A percentile compares a stretch with the other conserved stretches of the same genome.
These are phyloP conservation scores for Schwanniomyces yamadae DNA, from an alignment of 805 yeast genomes.

Conservation along the genomic window DNA sequence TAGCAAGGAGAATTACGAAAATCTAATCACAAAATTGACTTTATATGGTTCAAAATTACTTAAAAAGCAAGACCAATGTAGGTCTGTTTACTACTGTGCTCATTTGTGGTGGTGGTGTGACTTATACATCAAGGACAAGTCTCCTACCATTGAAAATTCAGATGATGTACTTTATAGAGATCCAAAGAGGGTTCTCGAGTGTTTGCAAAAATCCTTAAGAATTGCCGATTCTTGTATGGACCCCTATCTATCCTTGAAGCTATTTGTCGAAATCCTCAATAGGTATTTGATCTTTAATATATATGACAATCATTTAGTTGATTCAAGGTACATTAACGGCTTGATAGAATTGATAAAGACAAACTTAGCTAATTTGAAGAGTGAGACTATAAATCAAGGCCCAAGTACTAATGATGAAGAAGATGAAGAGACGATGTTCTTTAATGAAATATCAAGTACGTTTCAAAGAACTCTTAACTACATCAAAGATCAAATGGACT, in stretches of 20 bases:
- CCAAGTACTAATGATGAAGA: constrained; percentile 23
- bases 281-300: constrained; percentile 82
- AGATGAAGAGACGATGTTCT: constrained; percentile 27
- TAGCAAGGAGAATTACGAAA: constrained; percentile 70
- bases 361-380: constrained; percentile 49
- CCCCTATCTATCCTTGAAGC: constrained; percentile 63
- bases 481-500: constrained; percentile 63
- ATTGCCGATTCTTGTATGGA: constrained; percentile 96
- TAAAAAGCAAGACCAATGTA: constrained; percentile 92
- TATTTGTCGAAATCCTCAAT: constrained; percentile 87
- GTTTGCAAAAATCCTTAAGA: constrained; percentile 82
- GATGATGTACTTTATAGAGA: constrained; percentile 45
- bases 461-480: constrained; percentile 73
- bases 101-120: constrained; percentile 95
- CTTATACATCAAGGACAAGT: constrained; percentile 26
- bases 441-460: constrained; percentile 23
- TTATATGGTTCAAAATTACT: constrained; percentile 83
- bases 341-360: constrained; percentile 77
- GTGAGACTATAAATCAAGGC: constrained; percentile 20
- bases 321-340: constrained; percentile 77
- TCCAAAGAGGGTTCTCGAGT: constrained; percentile 79
- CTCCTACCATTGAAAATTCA: constrained; percentile 35
- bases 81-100: constrained; percentile 82
- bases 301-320: constrained; percentile 71
- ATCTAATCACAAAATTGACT: constrained; percentile 79